These are phyloP conservation scores for Solanum lycopersicoides DNA, from an alignment of 257 asterid species.

Conservation along the genomic window DNA sequence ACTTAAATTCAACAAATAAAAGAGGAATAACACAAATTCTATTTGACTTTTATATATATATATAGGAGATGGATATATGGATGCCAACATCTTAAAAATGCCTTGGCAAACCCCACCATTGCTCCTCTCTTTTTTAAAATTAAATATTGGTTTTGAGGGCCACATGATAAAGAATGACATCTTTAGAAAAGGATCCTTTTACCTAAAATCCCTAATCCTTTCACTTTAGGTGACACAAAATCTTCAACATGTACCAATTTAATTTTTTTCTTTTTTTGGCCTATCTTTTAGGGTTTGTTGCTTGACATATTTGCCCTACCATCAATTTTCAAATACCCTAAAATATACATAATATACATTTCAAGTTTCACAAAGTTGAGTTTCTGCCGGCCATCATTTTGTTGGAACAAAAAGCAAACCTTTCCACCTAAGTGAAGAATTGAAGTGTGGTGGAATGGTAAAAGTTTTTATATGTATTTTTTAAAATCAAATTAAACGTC, in stretches of 20 bases:
- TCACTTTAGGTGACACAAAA: conserved; percentile 32
- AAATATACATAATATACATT: neutral
- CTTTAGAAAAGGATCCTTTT: conserved; percentile 10
- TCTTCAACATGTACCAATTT: conserved; percentile 6
- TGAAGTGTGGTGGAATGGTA: neutral
- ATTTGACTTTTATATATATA: too few species aligned
- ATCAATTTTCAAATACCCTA: neutral
- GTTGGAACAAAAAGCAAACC: conserved; percentile 16
- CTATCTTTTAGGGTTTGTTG: neutral
- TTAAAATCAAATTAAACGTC: neutral
- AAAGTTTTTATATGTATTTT: neutral
- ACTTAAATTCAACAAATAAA: neutral
- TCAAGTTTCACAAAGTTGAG: conserved; percentile 26
- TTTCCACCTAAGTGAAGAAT: conserved; percentile 31
- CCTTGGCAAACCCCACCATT: too few species aligned
- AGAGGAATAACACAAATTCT: neutral
- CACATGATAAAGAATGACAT: neutral
- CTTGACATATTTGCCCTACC: conserved; percentile 30
- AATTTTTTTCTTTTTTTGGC: neutral
- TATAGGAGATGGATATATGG: too few species aligned
- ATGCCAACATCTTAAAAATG: too few species aligned
- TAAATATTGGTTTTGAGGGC: too few species aligned
- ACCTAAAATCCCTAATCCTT: conserved; percentile 10
- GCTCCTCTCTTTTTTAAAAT: too few species aligned
- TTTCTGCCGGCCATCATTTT: conserved; percentile 43